Evolutionary conservation across 2,329 filamentous ascomycete genomes (phyloP), one percentile per base, ranked within the genome.

Genomic region (Talaromyces funiculosus): DNA sequence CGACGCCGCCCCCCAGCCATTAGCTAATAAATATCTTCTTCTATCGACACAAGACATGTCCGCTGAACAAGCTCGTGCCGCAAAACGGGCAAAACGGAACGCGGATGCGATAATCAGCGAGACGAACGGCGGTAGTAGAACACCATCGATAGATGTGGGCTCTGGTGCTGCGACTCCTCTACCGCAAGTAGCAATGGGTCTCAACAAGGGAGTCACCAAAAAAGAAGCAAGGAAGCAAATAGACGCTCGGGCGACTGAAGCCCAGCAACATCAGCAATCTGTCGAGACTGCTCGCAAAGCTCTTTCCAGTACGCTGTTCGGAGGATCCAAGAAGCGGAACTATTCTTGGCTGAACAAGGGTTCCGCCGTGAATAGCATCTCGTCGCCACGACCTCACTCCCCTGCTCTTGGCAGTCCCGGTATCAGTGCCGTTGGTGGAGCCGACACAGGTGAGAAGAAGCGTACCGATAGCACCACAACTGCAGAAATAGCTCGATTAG

Each of bases 201-300:
- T 79, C 1, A 78, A 78, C 65, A 93, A 92, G 73, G 82, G 86
- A 3, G 82, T 90, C 56, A 89, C 88, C 4, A 97, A 97, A 81
- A 97, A 97, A 77, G 92, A 96, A 72, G 82, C 88, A 71, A 90
- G 88, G 73, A 89, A 87, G 64, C 82, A 88, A 66, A 84, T 86
- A n/a, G 87, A 90, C 62, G 80, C 81, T 3, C 90, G 89, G 67
- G 84, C 87, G 22, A 89, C 86, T 0, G 90, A 95, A 69, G 88
- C 88, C 18, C 87, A 87, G 61, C 89, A 88, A 65, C 91, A 93
- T 65, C 86, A 87, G 22, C 89, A 88, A 64, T 91, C 93, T 26
- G 96, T 97, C 71, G 82, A 86, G 59, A 96, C 92, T 0, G 90
- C 90, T 59, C 86, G 85, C 64, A 84, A 91, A 78, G 90, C 90